Evolutionary conservation across 805 yeast genomes (phyloP).

Genomic region (Sugiyamaella lignohabitans): DNA sequence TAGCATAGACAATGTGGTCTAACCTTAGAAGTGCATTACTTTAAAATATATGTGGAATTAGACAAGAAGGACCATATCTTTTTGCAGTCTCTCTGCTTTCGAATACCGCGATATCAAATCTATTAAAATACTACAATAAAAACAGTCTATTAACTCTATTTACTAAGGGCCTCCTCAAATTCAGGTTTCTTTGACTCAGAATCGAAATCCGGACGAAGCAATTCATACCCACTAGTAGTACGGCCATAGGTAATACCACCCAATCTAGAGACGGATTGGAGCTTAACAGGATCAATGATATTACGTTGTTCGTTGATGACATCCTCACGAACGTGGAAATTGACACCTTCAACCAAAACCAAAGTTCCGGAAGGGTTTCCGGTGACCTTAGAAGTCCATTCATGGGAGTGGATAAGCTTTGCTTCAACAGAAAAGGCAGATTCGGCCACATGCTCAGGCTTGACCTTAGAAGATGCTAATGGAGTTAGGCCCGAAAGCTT

Average conservation of each 20-base stretch:
- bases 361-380: constrained; percentile 35
- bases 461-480: constrained; percentile 38
- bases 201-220: constrained; percentile 39
- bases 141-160: too few species aligned
- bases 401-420: constrained; percentile 40
- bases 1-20: too few species aligned
- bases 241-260: constrained; percentile 47
- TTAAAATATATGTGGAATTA: too few species aligned
- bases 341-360: constrained; percentile 48
- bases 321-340: constrained; percentile 54
- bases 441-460: constrained; percentile 54
- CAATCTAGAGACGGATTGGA: constrained; percentile 49
- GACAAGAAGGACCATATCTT: too few species aligned
- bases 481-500: constrained; percentile 48
- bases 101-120: too few species aligned
- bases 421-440: constrained; percentile 55
- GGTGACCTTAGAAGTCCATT: constrained; percentile 37
- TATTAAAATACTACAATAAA: too few species aligned
- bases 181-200: constrained; percentile 7
- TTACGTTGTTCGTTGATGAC: constrained; percentile 38
- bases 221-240: constrained; percentile 40
- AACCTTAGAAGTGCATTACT: too few species aligned
- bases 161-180: not conserved
- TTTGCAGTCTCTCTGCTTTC: too few species aligned
- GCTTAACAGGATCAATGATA: constrained; percentile 39